These are phyloP conservation scores for Fusarium continuum DNA, from an alignment of 2,329 filamentous ascomycete species.

Conservation along the genomic window DNA sequence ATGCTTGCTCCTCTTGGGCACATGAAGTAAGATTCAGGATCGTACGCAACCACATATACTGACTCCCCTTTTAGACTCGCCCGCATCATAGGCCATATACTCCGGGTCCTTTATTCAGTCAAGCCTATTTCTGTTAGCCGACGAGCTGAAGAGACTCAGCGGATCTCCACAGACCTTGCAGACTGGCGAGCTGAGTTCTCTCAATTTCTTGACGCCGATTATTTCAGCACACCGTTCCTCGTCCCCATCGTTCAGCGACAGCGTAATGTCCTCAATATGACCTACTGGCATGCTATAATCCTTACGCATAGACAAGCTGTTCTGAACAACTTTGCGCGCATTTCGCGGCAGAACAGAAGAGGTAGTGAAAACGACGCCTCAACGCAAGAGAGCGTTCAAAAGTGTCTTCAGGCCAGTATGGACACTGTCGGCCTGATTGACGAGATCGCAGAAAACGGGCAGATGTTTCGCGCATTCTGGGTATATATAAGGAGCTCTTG, in stretches of 20 bases:
- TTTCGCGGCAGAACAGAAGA: slow-evolving; percentile 12
- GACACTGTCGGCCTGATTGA: slow-evolving; percentile 35
- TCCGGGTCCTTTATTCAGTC: slow-evolving; percentile 50
- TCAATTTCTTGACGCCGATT: slow-evolving; percentile 52
- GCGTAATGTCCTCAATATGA: slow-evolving; percentile 53
- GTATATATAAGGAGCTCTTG: background rate
- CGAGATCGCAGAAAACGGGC: slow-evolving; percentile 35
- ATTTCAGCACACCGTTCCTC: slow-evolving; percentile 46
- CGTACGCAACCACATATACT: accelerated
- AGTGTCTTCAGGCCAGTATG: slow-evolving; percentile 36
- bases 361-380: slow-evolving; percentile 4
- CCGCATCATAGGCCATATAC: slow-evolving; percentile 49
- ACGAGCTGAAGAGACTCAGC: slow-evolving; percentile 41
- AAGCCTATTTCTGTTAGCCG: slow-evolving; percentile 44
- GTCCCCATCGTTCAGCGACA: slow-evolving; percentile 54
- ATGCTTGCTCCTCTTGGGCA: slow-evolving; percentile 51
- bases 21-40: slow-evolving; percentile 42
- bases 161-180: slow-evolving; percentile 45
- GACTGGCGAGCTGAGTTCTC: slow-evolving; percentile 50
- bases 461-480: slow-evolving; percentile 41
- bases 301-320: slow-evolving; percentile 52
- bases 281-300: slow-evolving; percentile 55
- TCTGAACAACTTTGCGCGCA: slow-evolving; percentile 46
- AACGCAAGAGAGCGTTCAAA: slow-evolving; percentile 31
- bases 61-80: slow-evolving; percentile 41